Conservation (phyloP, 164 flowering plant genomes). For the Saururus chinensis region DNA sequence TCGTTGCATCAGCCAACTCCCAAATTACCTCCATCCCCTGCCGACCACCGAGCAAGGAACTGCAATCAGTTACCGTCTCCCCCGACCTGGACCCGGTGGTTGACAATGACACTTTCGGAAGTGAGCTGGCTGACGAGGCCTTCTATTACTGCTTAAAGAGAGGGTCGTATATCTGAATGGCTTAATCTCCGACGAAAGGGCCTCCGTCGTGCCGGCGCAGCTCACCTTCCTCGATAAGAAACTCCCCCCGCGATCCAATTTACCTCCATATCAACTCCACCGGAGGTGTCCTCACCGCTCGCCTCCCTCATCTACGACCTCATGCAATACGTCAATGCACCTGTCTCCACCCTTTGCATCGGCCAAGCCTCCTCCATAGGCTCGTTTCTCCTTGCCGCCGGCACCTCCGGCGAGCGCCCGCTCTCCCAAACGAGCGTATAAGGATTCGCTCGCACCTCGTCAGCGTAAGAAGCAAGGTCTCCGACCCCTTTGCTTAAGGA, state of each 20-base stretch:
- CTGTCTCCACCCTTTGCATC: slow-evolving; percentile 74
- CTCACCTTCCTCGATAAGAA: slow-evolving; percentile 88
- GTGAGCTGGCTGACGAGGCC: slow-evolving; percentile 92
- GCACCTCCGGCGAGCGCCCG: slow-evolving; percentile 79
- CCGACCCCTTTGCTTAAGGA: slow-evolving; percentile 81
- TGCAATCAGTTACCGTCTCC: too few species aligned
- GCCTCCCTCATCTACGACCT: slow-evolving; percentile 95
- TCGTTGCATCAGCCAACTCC: neutral
- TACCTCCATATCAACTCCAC: slow-evolving; percentile 91
- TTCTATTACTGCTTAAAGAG: slow-evolving; percentile 97
- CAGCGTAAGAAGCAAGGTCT: slow-evolving; percentile 86
- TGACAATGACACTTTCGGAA: slow-evolving; percentile 82
- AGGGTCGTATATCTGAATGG: slow-evolving; percentile 93
- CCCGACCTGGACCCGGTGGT: slow-evolving; percentile 86
- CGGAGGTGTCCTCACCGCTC: slow-evolving; percentile 94
- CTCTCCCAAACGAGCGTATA: slow-evolving; percentile 86
- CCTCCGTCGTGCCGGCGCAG: slow-evolving; percentile 97
- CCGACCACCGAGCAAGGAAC: too few species aligned
- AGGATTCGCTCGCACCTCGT: slow-evolving; percentile 98
- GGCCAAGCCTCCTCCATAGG: slow-evolving; percentile 99
- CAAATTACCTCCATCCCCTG: too few species aligned
- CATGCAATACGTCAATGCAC: slow-evolving; percentile 86
- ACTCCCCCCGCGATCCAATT: slow-evolving; percentile 90
- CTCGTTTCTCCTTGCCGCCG: slow-evolving; percentile 81
- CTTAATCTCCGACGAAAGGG: slow-evolving; percentile 72